These are phyloP conservation scores for Aspergillaceae sp. DNA, from an alignment of 2,329 filamentous ascomycete genomes.

Conservation along the genomic window DNA sequence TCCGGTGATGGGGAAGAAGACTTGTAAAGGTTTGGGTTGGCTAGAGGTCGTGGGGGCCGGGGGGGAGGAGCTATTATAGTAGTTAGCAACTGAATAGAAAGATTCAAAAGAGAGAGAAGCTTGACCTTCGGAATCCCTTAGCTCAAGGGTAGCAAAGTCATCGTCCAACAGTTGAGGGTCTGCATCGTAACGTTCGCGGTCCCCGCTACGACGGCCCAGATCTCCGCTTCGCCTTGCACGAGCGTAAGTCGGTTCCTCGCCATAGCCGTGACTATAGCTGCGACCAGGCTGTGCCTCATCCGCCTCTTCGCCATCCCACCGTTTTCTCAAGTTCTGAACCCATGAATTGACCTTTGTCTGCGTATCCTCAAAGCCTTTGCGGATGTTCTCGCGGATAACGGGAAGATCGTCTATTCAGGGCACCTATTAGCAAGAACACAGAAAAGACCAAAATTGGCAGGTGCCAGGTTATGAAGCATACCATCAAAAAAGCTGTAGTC, in stretches of 20 bases:
- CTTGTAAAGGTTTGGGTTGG: conserved; percentile 76
- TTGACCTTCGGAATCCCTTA: conserved; percentile 53
- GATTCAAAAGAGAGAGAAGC: neutral
- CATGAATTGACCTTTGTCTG: conserved; percentile 88
- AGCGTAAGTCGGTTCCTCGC: conserved; percentile 30
- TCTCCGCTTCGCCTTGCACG: conserved; percentile 55
- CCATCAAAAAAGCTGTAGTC: conserved; percentile 87
- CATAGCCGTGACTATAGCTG: conserved; percentile 22
- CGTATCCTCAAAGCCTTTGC: conserved; percentile 89
- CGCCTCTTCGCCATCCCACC: conserved; percentile 78
- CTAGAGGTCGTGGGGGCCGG: conserved; percentile 54
- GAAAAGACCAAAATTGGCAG: neutral
- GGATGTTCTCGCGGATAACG: conserved; percentile 83
- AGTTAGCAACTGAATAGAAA: conserved; percentile 2
- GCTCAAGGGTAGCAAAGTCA: conserved; percentile 65
- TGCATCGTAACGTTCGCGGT: conserved; percentile 88
- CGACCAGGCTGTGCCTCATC: conserved; percentile 43
- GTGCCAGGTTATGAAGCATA: conserved; percentile 20
- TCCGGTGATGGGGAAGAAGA: conserved; percentile 50
- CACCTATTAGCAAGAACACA: conserved; percentile 8
- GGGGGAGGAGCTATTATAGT: conserved; percentile 42
- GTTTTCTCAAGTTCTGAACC: conserved; percentile 88
- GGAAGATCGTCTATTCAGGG: conserved; percentile 67
- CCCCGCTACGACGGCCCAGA: conserved; percentile 62
- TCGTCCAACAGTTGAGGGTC: conserved; percentile 85